A percentile compares a stretch with the other conserved stretches of the same genome.
phyloP scores from a whole-genome alignment of 2,329 filamentous ascomycete species.

The Ilyonectria sp. region DNA sequence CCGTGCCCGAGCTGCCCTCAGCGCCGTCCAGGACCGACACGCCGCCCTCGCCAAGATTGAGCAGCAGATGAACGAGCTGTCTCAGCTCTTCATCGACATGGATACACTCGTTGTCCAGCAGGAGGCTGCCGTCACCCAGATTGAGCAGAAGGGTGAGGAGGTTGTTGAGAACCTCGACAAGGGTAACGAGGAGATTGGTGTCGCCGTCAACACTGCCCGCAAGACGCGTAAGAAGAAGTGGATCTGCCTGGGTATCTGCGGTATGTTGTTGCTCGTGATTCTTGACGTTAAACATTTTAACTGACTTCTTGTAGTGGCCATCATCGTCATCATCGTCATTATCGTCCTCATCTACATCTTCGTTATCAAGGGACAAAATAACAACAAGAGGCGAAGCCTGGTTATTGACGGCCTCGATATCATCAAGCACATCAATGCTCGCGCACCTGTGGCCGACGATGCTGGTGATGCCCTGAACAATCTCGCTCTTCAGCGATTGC shows the following conservation, averaged over 20 bases:
- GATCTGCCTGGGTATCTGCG: constrained; percentile 87
- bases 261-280: constrained; percentile 56
- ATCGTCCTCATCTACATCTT: constrained; percentile 66
- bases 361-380: constrained; percentile 54
- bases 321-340: constrained; percentile 67
- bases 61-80: constrained; percentile 87
- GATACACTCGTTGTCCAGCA: constrained; percentile 90
- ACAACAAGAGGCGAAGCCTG: constrained; percentile 52
- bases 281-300: not conserved
- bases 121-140: constrained; percentile 83
- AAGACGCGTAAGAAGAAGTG: constrained; percentile 94
- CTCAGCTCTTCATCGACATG: constrained; percentile 91
- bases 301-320: constrained; percentile 61
- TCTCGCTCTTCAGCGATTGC: constrained; percentile 40
- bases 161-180: constrained; percentile 87
- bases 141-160: constrained; percentile 90
- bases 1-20: constrained; percentile 84
- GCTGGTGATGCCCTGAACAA: constrained; percentile 34
- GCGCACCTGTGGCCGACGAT: constrained; percentile 24
- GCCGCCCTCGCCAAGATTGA: constrained; percentile 93
- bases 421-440: constrained; percentile 41
- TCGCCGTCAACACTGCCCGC: constrained; percentile 86
- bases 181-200: constrained; percentile 85
- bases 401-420: constrained; percentile 42
- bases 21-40: constrained; percentile 87